Evolutionary conservation across 2,329 filamentous ascomycete species (phyloP), one percentile per base, ranked within the genome.

Genomic region (Hansfordia pulvinata): DNA sequence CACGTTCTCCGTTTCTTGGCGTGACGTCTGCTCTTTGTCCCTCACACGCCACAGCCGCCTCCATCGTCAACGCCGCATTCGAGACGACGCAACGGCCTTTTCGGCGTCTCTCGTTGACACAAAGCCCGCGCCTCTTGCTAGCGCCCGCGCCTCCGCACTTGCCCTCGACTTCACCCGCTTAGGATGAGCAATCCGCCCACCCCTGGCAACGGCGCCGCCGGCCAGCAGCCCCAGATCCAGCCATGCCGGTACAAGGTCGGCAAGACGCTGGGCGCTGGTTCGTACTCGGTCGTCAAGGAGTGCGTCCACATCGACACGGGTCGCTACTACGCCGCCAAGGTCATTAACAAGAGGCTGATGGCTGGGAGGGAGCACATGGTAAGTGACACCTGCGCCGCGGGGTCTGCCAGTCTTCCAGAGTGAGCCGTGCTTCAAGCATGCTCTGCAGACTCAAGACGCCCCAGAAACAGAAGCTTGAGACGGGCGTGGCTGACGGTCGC

Each of bases 311-410:
- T 96, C 46, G 88, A 96, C 43, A 96, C 90, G 1, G 88, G 88
- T 23, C 76, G 86, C 39, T 96, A 94, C 57, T 98, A 96, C 75
- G 90, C 90, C 16, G 88, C 90, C 35, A 98, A 98, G 54, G 90
- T 98, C 36, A 98, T 98, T 57, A 98, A 98, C 61, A 98, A 98
- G 67, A 70, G 88, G 31, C 63, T 98, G 39, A 98, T 98, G 90
- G 82, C 85, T 6, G 90, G 90, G 18, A 71, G 90, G 40, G 90
- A 98, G 58, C 90, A 96, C 54, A 98, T 98, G 90, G 90, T 94
- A 49, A 35, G 57, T 44, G 8, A 8, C n/a, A n/a, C n/a, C n/a
- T n/a, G n/a, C n/a, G n/a, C n/a, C n/a, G n/a, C n/a, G n/a, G n/a
- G n/a, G n/a, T n/a, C n/a, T n/a, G n/a, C n/a, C n/a, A n/a, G n/a